A percentile compares a stretch with the other conserved stretches of the same genome.
These are phyloP conservation scores for Ceratorhiza oryzae-sativae DNA, from an alignment of 1,284 basidiomycete species.

Conservation along the genomic window DNA sequence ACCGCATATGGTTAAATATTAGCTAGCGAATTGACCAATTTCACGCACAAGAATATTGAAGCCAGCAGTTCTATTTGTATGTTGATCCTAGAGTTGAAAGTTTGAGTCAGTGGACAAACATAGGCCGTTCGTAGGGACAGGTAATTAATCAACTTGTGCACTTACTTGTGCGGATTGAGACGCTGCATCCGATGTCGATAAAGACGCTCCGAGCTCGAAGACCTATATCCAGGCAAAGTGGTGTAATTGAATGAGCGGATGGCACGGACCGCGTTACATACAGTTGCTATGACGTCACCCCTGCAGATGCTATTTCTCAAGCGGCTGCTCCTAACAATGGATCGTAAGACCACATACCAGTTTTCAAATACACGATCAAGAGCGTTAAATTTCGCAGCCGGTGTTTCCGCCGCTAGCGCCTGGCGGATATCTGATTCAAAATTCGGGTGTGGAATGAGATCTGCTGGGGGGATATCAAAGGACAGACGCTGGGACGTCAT, in stretches of 20 bases:
- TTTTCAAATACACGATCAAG: neutral
- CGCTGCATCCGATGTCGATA: constrained; percentile 5
- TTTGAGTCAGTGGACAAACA: neutral
- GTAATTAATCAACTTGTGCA: neutral
- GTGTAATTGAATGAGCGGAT: too few relatives aligned
- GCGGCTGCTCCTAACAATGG: neutral
- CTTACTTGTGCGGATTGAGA: neutral
- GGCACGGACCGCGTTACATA: neutral
- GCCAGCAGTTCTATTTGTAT: neutral
- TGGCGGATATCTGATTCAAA: constrained; percentile 3
- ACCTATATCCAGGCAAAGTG: constrained; percentile 1
- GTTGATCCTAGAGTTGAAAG: neutral
- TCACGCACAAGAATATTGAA: neutral
- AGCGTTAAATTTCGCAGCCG: constrained; percentile 8
- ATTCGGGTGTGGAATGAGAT: neutral
- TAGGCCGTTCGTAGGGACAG: too few relatives aligned
- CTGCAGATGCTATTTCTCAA: neutral
- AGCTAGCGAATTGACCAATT: too few relatives aligned
- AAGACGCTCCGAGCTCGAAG: constrained; percentile 12
- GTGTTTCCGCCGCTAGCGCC: neutral
- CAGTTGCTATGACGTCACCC: constrained; percentile 32
- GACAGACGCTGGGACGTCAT: neutral
- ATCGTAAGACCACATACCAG: constrained; percentile 1
- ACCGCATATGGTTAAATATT: too few relatives aligned
- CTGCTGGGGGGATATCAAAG: neutral